Evolutionary conservation across 2,329 filamentous ascomycete species (phyloP).

Genomic region (Xylaria digitata): DNA sequence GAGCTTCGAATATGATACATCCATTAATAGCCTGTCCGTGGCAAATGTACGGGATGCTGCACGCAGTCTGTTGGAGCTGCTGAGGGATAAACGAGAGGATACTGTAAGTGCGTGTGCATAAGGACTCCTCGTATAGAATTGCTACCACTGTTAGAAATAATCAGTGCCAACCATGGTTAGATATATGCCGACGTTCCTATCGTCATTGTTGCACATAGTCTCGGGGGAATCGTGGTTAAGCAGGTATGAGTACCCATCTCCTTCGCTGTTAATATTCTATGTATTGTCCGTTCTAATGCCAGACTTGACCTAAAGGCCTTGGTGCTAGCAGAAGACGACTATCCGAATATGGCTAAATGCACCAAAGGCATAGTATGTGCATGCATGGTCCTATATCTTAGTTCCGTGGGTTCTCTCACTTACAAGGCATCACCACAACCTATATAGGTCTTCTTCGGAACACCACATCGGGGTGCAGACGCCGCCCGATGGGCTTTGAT

Average conservation of each 20-base stretch:
- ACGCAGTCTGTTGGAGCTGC: neutral
- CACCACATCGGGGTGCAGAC: conserved; percentile 22
- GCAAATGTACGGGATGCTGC: conserved; percentile 5
- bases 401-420: neutral
- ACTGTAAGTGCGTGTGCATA: neutral
- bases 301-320: neutral
- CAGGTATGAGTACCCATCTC: conserved; percentile 4
- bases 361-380: conserved; percentile 23
- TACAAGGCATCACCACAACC: neutral
- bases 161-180: no score
- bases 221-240: conserved; percentile 18
- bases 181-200: conserved; percentile 3
- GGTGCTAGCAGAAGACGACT: neutral
- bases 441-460: conserved; percentile 21
- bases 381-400: neutral
- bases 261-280: no score
- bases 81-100: conserved; percentile 8
- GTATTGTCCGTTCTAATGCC: neutral
- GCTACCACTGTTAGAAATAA: no score
- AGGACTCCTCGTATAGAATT: no score
- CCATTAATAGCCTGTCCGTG: conserved; percentile 1
- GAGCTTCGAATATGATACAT: conserved; percentile 17
- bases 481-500: neutral
- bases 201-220: conserved; percentile 19
- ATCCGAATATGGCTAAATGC: neutral